Percentiles rank a stretch among this genome's conserved stretches.
Conservation (phyloP, 805 yeast species). For the Cyberlindnera euphorbiae region DNA sequence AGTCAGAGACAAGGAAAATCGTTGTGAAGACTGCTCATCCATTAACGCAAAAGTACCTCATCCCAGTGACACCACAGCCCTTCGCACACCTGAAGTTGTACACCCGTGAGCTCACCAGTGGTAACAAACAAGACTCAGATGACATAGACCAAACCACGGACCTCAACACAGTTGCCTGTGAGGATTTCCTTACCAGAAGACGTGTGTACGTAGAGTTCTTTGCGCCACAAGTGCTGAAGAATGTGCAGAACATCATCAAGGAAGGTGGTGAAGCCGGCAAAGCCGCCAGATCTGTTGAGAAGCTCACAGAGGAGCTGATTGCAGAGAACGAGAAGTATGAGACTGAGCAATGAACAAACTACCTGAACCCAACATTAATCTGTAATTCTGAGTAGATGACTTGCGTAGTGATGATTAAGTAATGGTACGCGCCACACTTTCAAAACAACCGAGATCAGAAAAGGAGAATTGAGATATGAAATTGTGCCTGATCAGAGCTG, state of each 20-base stretch:
- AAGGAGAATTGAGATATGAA: too few relatives aligned
- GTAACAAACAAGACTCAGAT: constrained; percentile 13
- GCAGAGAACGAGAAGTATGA: constrained; percentile 5
- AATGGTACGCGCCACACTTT: constrained; percentile 7
- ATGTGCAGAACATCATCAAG: constrained; percentile 45
- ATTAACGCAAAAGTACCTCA: constrained; percentile 45
- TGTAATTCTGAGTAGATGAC: too few relatives aligned
- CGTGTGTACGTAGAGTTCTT: constrained; percentile 51
- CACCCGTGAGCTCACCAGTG: constrained; percentile 32
- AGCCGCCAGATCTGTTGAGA: constrained; percentile 31
- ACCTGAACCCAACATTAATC: too few relatives aligned
- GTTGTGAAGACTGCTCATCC: constrained; percentile 35
- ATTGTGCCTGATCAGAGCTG: too few relatives aligned
- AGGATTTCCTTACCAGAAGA: constrained; percentile 54
- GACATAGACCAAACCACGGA: constrained; percentile 25
- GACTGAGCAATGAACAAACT: constrained; percentile 3
- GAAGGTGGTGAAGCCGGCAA: constrained; percentile 76
- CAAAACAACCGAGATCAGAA: constrained; percentile 5
- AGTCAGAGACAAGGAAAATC: constrained; percentile 15
- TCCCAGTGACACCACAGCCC: constrained; percentile 57
- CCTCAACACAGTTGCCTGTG: constrained; percentile 46
- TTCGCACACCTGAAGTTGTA: constrained; percentile 60
- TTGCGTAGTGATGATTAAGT: too few relatives aligned
- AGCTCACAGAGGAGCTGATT: constrained; percentile 10
- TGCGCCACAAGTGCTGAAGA: constrained; percentile 41